Percentiles rank a stretch among this genome's conserved stretches.
Evolutionary conservation across 257 asterid genomes (phyloP).

Genomic region (Penstemon newberryi): DNA sequence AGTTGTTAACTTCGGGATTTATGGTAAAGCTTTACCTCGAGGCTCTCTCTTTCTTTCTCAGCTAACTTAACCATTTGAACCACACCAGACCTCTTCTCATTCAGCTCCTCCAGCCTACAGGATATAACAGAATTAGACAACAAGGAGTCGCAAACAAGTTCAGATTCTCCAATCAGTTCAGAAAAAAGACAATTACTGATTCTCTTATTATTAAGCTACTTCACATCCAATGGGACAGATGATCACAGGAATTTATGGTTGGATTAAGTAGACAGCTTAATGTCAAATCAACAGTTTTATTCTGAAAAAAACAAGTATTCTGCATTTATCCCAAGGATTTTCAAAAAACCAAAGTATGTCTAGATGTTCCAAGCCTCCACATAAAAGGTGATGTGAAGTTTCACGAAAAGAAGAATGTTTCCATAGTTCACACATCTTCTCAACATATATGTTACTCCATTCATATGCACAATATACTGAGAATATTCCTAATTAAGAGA

Average conservation of each 20-base stretch:
- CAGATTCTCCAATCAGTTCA: neutral
- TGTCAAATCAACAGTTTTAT: no score
- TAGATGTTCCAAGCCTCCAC: neutral
- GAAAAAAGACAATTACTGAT: neutral
- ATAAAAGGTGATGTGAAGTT: neutral
- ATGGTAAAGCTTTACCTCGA: conserved; percentile 60
- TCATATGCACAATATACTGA: neutral
- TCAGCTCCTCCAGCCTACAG: conserved; percentile 75
- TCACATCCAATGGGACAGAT: neutral
- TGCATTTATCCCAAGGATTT: neutral
- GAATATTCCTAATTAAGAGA: neutral
- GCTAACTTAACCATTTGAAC: conserved; percentile 98
- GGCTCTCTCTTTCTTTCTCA: conserved; percentile 91
- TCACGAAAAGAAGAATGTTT: neutral
- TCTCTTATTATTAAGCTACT: neutral
- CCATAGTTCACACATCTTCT: neutral
- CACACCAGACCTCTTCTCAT: conserved; percentile 84
- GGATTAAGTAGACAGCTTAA: neutral
- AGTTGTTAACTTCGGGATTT: conserved; percentile 8
- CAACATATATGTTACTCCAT: neutral
- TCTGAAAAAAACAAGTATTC: neutral
- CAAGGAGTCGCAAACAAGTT: conserved; percentile 2
- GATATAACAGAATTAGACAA: conserved; percentile 4
- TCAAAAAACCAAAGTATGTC: neutral
- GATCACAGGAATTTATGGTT: neutral